Conservation (phyloP, 768 basidiomycete genomes). For the Crassisporium funariophilum region DNA sequence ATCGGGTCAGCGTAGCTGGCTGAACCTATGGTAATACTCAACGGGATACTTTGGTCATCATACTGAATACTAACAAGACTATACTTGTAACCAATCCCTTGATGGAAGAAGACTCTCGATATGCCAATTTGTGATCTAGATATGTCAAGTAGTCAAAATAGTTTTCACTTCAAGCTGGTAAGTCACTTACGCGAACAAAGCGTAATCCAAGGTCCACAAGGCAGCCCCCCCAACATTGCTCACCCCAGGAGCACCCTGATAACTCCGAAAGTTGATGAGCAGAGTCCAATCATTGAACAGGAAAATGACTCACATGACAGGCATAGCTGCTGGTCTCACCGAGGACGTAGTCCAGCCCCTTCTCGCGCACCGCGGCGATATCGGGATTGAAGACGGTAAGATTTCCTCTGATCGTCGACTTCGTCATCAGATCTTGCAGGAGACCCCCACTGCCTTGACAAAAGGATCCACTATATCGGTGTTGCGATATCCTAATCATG, state of each 20-base stretch:
- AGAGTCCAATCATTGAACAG: constrained; percentile 1
- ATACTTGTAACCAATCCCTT: constrained; percentile 74
- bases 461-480: constrained; percentile 61
- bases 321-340: constrained; percentile 65
- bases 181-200: constrained; percentile 53
- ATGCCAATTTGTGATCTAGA: constrained; percentile 55
- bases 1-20: constrained; percentile 57
- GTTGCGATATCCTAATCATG: constrained; percentile 54
- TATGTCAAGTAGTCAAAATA: neutral
- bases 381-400: constrained; percentile 53
- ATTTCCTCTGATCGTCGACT: constrained; percentile 58
- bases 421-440: constrained; percentile 68
- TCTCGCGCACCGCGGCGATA: constrained; percentile 47
- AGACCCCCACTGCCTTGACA: constrained; percentile 55
- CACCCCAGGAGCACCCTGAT: constrained; percentile 52
- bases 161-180: neutral
- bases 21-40: no score
- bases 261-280: neutral
- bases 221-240: constrained; percentile 71
- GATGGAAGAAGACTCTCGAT: constrained; percentile 60
- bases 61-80: constrained; percentile 44
- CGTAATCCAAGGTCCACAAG: constrained; percentile 69
- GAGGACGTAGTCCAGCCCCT: constrained; percentile 57
- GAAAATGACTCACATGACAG: constrained; percentile 45
- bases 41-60: neutral